Conservation (phyloP, 768 basidiomycete species). For the Lentinula raphanica region DNA sequence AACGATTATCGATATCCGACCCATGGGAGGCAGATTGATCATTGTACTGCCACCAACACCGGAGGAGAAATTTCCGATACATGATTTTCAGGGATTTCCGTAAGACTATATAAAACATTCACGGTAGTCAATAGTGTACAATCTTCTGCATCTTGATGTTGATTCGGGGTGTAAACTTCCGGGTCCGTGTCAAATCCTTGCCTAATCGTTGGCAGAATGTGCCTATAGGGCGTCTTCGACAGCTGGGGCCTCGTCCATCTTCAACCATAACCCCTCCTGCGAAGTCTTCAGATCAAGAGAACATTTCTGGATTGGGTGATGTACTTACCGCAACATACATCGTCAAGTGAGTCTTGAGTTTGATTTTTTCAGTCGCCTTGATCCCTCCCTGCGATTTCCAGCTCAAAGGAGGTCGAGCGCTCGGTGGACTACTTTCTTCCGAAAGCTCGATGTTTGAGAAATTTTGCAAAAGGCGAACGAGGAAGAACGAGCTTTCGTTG, state of each 20-base stretch:
- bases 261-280: conserved; percentile 32
- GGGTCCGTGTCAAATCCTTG: too few species aligned
- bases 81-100: too few species aligned
- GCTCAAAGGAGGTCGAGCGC: conserved; percentile 35
- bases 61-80: too few species aligned
- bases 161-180: too few species aligned
- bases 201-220: not conserved
- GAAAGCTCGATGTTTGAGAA: conserved; percentile 44
- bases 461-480: conserved; percentile 53
- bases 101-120: too few species aligned
- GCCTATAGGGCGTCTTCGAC: not conserved
- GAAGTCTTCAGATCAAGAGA: too few species aligned
- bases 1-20: not conserved
- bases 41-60: too few species aligned
- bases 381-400: conserved; percentile 35
- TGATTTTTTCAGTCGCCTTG: conserved; percentile 42
- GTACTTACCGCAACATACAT: conserved; percentile 41
- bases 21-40: not conserved
- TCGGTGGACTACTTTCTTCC: conserved; percentile 37
- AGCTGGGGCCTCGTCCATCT: conserved; percentile 22
- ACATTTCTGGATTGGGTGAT: too few species aligned
- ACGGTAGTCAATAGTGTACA: too few species aligned
- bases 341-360: conserved; percentile 47
- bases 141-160: too few species aligned
- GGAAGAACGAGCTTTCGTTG: conserved; percentile 59